Evolutionary conservation across 2,329 filamentous ascomycete species (phyloP).

Genomic region (Colletotrichum sp.): DNA sequence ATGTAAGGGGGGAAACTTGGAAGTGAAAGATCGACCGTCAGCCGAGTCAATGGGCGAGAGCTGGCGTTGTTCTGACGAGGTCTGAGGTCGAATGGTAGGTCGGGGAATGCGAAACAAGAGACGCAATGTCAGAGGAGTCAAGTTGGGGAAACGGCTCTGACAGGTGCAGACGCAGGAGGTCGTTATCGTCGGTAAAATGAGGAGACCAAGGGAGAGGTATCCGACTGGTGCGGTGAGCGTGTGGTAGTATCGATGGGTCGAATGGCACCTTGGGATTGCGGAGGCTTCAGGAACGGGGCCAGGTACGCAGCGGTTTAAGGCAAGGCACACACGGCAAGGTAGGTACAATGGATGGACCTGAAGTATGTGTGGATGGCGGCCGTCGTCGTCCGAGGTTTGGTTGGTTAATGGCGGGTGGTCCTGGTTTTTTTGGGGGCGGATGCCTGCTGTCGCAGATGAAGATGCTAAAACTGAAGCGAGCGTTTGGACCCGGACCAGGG

Average conservation of each 20-base stretch:
- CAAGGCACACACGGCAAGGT: not conserved
- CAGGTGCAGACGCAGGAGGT: conserved; percentile 6
- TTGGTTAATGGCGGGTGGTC: not conserved
- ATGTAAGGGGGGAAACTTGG: conserved; percentile 17
- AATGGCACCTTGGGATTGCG: not conserved
- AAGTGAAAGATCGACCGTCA: conserved; percentile 8
- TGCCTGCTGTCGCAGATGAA: conserved; percentile 22
- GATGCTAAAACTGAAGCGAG: conserved; percentile 22
- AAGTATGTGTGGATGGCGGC: not conserved
- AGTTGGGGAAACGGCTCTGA: conserved; percentile 1
- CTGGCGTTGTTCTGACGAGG: not conserved
- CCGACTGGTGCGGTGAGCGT: conserved; percentile 1
- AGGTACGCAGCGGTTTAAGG: not conserved
- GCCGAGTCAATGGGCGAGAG: not conserved
- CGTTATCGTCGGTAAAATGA: not conserved
- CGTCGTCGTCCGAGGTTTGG: not conserved
- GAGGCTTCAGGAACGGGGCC: not conserved
- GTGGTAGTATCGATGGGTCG: not conserved
- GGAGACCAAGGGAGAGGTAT: conserved; percentile 4
- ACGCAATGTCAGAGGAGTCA: not conserved
- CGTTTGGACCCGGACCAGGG: conserved; percentile 17
- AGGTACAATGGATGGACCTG: not conserved
- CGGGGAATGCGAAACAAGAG: conserved; percentile 12
- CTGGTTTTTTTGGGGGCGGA: conserved; percentile 9
- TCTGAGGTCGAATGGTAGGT: not conserved